Percentiles rank a stretch among this genome's conserved stretches.
These are phyloP conservation scores for Fusarium sp. DNA, from an alignment of 2,329 filamentous ascomycete species.

Conservation along the genomic window DNA sequence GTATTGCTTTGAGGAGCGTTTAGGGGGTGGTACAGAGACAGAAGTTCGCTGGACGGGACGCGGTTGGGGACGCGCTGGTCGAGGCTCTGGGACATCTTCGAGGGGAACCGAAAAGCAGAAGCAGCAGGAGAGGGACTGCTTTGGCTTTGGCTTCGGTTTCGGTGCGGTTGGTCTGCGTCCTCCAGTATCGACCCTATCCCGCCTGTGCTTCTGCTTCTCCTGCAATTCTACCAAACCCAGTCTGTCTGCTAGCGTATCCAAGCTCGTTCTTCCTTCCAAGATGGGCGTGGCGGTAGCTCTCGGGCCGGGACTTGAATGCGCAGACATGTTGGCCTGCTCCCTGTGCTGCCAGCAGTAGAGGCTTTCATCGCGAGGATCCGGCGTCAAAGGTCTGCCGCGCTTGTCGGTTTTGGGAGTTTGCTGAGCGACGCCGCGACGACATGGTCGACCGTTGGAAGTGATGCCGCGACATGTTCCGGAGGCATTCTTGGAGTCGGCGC, in stretches of 20 bases:
- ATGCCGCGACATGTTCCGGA: constrained; percentile 90
- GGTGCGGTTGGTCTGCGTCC: constrained; percentile 37
- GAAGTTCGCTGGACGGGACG: constrained; percentile 60
- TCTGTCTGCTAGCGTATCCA: constrained; percentile 88
- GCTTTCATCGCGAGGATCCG: constrained; percentile 69
- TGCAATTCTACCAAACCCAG: constrained; percentile 81
- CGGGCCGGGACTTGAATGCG: constrained; percentile 63
- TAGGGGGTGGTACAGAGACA: constrained; percentile 36
- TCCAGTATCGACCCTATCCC: constrained; percentile 45
- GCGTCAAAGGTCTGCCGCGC: constrained; percentile 47
- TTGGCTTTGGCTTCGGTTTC: constrained; percentile 45
- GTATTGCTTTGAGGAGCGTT: constrained; percentile 37
- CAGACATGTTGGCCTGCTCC: constrained; percentile 77
- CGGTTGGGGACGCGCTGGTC: constrained; percentile 62
- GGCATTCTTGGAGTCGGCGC: constrained; percentile 88
- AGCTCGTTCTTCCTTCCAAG: constrained; percentile 77
- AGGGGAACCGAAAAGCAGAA: constrained; percentile 68
- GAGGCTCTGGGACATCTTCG: constrained; percentile 58
- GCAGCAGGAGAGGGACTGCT: constrained; percentile 59
- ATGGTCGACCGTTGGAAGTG: constrained; percentile 85
- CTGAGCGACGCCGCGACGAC: constrained; percentile 77
- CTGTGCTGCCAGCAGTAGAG: constrained; percentile 97
- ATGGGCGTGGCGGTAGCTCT: constrained; percentile 64
- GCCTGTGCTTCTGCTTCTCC: constrained; percentile 52
- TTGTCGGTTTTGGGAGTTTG: constrained; percentile 36